Evolutionary conservation across 2,329 filamentous ascomycete genomes (phyloP).

Genomic region (Colletotrichum plurivorum): DNA sequence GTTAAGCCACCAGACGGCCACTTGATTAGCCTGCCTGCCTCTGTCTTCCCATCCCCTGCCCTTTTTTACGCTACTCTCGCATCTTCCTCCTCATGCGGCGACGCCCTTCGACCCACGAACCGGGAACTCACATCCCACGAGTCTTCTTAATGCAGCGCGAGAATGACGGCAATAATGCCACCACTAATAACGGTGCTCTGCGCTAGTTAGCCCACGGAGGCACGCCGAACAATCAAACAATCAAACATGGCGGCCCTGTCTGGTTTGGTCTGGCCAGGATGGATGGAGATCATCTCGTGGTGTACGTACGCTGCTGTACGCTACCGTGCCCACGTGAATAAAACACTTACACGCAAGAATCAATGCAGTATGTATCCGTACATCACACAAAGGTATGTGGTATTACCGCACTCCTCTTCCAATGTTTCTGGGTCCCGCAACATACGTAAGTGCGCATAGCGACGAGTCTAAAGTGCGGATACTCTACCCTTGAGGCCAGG

Average conservation of each 20-base stretch:
- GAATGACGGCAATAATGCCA: no score
- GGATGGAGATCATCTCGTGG: not conserved
- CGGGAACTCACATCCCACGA: conserved; percentile 19
- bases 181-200: conserved; percentile 7
- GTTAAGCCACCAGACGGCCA: conserved; percentile 36
- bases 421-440: conserved; percentile 18
- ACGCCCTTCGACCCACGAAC: conserved; percentile 28
- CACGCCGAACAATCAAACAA: conserved; percentile 25
- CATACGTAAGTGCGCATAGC: conserved; percentile 34
- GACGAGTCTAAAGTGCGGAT: conserved; percentile 37
- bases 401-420: not conserved
- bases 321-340: no score
- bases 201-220: conserved; percentile 15
- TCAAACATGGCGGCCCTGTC: conserved; percentile 8
- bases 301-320: no score
- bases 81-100: conserved; percentile 35
- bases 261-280: not conserved
- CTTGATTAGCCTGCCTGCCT: conserved; percentile 8
- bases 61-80: conserved; percentile 24
- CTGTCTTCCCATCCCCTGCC: not conserved
- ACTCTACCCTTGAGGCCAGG: conserved; percentile 14
- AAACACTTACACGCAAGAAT: not conserved
- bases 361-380: not conserved
- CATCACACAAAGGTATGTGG: not conserved
- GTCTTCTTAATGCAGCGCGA: no score